A percentile compares a stretch with the other conserved stretches of the same genome.
phyloP scores from a whole-genome alignment of 129 eudicot genomes.

The Lonicera japonica region DNA sequence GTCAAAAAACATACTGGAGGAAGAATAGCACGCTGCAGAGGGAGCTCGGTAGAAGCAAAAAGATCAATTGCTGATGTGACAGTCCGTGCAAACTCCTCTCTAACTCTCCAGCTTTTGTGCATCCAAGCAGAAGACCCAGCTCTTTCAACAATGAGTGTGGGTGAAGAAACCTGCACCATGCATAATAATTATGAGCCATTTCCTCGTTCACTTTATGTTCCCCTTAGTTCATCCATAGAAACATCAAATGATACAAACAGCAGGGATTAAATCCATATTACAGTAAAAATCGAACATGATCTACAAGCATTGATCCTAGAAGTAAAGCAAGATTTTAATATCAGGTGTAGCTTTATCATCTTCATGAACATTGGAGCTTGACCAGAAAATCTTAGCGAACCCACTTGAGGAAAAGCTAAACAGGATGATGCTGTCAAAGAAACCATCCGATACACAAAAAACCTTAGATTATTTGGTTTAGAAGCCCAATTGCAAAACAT shows the following conservation, averaged over 20 bases:
- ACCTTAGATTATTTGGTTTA: too few relatives aligned
- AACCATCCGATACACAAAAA: too few relatives aligned
- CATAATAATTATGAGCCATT: background rate
- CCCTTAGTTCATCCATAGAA: background rate
- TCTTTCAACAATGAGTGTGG: constrained; percentile 93
- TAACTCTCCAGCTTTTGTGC: constrained; percentile 97
- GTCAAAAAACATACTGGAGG: constrained; percentile 60
- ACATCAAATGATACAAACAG: background rate
- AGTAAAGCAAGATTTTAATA: too few relatives aligned
- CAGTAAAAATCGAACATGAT: too few relatives aligned
- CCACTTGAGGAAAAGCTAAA: too few relatives aligned
- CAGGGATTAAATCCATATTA: too few relatives aligned
- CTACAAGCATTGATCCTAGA: background rate
- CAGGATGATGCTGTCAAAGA: too few relatives aligned
- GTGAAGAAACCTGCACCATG: constrained; percentile 81
- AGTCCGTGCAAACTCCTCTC: constrained; percentile 95
- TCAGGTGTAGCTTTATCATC: too few relatives aligned
- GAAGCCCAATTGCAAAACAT: too few relatives aligned
- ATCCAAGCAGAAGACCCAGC: constrained; percentile 97
- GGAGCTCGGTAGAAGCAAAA: constrained; percentile 93
- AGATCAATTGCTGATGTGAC: constrained; percentile 91
- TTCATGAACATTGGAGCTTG: too few relatives aligned
- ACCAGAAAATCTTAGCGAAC: too few relatives aligned
- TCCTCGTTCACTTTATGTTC: background rate
- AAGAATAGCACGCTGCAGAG: constrained; percentile 95